A percentile compares a stretch with the other conserved stretches of the same genome.
These are phyloP conservation scores for Phyllosticta paracitricarpa DNA, from an alignment of 2,329 filamentous ascomycete genomes.

Conservation along the genomic window DNA sequence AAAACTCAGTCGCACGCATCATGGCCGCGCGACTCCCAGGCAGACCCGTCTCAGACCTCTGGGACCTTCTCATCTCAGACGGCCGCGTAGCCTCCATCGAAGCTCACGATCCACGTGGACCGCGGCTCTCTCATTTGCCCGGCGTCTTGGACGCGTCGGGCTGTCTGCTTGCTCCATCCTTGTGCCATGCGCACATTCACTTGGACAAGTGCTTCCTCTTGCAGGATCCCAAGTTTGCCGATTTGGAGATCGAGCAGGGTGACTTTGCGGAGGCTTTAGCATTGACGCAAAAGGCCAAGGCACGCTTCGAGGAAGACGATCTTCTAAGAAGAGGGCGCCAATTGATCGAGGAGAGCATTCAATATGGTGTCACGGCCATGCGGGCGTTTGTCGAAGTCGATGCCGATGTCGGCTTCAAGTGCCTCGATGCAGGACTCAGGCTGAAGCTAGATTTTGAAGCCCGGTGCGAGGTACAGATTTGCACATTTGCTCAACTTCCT, in stretches of 20 bases:
- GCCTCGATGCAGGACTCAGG: conserved; percentile 46
- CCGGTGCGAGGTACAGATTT: conserved; percentile 54
- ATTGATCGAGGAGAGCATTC: conserved; percentile 55
- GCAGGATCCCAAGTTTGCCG: conserved; percentile 47
- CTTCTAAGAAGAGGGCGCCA: conserved; percentile 55
- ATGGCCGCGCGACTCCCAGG: conserved; percentile 25
- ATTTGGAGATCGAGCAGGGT: conserved; percentile 50
- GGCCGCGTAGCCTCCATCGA: conserved; percentile 24
- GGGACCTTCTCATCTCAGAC: conserved; percentile 28
- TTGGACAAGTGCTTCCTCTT: conserved; percentile 58
- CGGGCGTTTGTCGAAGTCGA: conserved; percentile 65
- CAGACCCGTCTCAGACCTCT: conserved; percentile 21
- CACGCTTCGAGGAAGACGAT: conserved; percentile 51
- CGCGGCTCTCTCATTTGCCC: conserved; percentile 10
- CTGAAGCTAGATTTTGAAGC: conserved; percentile 47
- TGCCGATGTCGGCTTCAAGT: conserved; percentile 47
- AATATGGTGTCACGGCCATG: conserved; percentile 57
- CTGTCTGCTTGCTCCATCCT: conserved; percentile 41
- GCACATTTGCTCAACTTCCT: conserved; percentile 61
- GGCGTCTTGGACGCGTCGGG: conserved; percentile 32
- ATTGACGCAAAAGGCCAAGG: conserved; percentile 51
- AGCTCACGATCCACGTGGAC: conserved; percentile 16
- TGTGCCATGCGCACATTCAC: conserved; percentile 66
- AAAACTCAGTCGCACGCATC: conserved; percentile 19
- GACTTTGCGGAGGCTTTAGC: conserved; percentile 56